Conservation (phyloP, 495 filamentous ascomycete genomes). For the Cladorrhinum samala region DNA sequence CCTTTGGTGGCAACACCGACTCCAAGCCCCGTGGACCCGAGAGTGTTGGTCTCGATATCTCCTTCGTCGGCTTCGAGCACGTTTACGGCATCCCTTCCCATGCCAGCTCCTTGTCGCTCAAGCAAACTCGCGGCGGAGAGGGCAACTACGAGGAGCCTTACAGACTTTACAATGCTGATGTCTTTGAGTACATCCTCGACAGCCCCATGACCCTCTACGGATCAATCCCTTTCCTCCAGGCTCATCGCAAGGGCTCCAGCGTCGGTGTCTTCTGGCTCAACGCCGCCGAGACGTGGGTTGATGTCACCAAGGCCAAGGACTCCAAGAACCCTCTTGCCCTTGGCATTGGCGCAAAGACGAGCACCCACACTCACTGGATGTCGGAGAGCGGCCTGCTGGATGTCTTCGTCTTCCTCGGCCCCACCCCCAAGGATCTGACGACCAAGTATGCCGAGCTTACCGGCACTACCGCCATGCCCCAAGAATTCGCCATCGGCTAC, state of each 20-base stretch:
- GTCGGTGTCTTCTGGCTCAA: conserved; percentile 99
- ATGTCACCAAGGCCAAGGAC: conserved; percentile 77
- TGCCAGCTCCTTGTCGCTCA: conserved; percentile 78
- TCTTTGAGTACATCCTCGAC: conserved; percentile 94
- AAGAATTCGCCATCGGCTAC: conserved; percentile 86
- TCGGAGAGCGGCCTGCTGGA: conserved; percentile 87
- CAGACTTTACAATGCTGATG: conserved; percentile 89
- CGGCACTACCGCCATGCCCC: conserved; percentile 83
- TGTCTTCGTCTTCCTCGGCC: conserved; percentile 89
- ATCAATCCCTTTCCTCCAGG: conserved; percentile 93
- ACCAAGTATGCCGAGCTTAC: conserved; percentile 86
- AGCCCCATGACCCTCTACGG: conserved; percentile 99
- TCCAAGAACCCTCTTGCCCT: conserved; percentile 71
- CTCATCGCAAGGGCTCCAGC: conserved; percentile 84
- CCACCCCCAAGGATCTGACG: conserved; percentile 71
- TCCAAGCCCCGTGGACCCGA: conserved; percentile 85
- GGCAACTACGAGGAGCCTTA: conserved; percentile 90
- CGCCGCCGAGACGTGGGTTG: conserved; percentile 94
- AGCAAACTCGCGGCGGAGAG: conserved; percentile 80
- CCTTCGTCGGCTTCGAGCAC: conserved; percentile 83
- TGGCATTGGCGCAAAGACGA: conserved; percentile 58
- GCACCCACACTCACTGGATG: conserved; percentile 92
- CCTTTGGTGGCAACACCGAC: conserved; percentile 90
- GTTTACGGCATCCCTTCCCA: conserved; percentile 96
- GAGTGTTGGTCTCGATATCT: conserved; percentile 83